Evolutionary conservation across 805 yeast species (phyloP).

Genomic region (Ogataea wickerhamii): DNA sequence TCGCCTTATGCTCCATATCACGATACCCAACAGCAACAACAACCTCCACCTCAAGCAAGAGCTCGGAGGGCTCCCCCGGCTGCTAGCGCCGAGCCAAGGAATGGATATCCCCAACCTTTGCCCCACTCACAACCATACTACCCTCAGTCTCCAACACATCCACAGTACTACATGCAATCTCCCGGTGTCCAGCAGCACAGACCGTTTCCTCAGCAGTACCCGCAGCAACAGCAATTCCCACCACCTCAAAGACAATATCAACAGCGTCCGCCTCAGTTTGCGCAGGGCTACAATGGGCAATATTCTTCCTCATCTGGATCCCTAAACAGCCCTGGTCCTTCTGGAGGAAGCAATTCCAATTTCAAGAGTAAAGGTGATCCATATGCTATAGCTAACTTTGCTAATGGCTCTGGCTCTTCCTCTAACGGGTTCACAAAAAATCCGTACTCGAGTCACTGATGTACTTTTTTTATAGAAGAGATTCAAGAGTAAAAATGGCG

Average conservation of each 20-base stretch:
- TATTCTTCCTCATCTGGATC: constrained; percentile 13
- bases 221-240: constrained; percentile 9
- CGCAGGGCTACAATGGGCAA: constrained; percentile 4
- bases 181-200: constrained; percentile 1
- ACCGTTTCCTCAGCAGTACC: constrained; percentile 7
- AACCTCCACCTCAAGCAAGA: constrained; percentile 7
- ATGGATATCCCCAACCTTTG: constrained; percentile 4
- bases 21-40: constrained; percentile 5
- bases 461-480: neutral
- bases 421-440: constrained; percentile 13
- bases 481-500: neutral
- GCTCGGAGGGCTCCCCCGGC: neutral
- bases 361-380: constrained; percentile 11
- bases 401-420: constrained; percentile 15
- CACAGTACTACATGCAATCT: neutral
- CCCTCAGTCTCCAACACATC: constrained; percentile 6
- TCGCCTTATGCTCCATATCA: constrained; percentile 10
- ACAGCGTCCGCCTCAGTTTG: constrained; percentile 6
- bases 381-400: constrained; percentile 20
- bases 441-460: constrained; percentile 7
- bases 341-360: constrained; percentile 1
- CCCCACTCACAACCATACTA: constrained; percentile 12
- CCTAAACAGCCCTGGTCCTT: constrained; percentile 7
- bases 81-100: neutral
- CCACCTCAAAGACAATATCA: constrained; percentile 21